Evolutionary conservation across 345 rosid genomes (phyloP).

Genomic region (Orychophragmus violaceus): DNA sequence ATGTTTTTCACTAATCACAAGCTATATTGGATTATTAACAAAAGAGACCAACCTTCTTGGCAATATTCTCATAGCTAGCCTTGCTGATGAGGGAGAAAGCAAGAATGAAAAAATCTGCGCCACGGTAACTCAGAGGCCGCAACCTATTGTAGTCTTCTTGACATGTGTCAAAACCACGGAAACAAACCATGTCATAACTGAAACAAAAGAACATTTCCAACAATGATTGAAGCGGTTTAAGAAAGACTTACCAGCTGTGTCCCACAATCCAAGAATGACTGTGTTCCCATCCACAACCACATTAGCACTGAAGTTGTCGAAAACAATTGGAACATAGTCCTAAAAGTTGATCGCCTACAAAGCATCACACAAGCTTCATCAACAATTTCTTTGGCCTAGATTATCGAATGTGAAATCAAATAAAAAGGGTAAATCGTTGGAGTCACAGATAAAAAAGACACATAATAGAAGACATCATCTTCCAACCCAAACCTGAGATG

Average conservation of each 20-base stretch:
- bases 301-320: conserved; percentile 96
- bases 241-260: conserved; percentile 73
- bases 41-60: conserved; percentile 62
- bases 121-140: conserved; percentile 83
- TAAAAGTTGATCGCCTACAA: conserved; percentile 17
- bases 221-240: background rate
- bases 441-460: too few relatives aligned
- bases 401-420: too few relatives aligned
- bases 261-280: conserved; percentile 88
- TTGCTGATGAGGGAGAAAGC: conserved; percentile 97
- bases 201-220: background rate
- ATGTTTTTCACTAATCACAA: background rate
- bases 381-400: background rate
- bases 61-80: conserved; percentile 93
- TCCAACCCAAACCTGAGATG: background rate
- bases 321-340: conserved; percentile 94
- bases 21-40: background rate
- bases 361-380: background rate
- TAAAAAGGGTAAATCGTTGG: too few relatives aligned
- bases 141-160: conserved; percentile 87
- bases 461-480: too few relatives aligned
- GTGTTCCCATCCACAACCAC: conserved; percentile 90
- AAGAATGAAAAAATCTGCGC: conserved; percentile 87
- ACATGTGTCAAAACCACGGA: conserved; percentile 39
- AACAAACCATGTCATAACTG: background rate